Conservation (phyloP, 1,139 yeast species). For the Diutina scorzettiae region DNA sequence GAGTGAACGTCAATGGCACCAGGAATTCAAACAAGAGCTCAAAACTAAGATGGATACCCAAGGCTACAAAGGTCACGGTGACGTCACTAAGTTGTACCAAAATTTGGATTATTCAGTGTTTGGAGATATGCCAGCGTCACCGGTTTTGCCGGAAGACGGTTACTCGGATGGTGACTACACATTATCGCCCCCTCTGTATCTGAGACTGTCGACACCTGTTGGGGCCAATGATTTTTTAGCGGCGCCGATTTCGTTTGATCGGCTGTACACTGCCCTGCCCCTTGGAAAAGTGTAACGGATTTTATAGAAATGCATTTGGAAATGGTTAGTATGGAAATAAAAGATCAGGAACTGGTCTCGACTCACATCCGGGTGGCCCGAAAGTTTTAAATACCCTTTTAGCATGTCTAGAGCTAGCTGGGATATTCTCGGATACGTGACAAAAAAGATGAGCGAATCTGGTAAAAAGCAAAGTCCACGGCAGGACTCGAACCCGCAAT, state of each 20-base stretch:
- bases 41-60: background rate
- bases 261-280: constrained; percentile 1
- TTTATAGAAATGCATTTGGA: background rate
- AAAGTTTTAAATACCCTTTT: too few species aligned
- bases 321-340: too few species aligned
- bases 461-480: constrained; percentile 4
- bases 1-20: background rate
- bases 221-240: background rate
- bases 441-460: too few species aligned
- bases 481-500: constrained; percentile 6
- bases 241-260: background rate
- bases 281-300: background rate
- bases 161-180: background rate
- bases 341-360: too few species aligned
- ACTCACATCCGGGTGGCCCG: too few species aligned
- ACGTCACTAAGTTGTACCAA: background rate
- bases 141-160: background rate
- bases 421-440: too few species aligned
- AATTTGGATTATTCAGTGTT: constrained; percentile 5
- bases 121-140: background rate
- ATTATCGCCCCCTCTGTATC: background rate
- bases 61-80: background rate
- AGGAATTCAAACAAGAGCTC: background rate
- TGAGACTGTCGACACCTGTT: background rate
- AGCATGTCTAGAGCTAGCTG: too few species aligned